Percentiles rank a stretch among this genome's conserved stretches.
Conservation (phyloP, 2,329 filamentous ascomycete genomes). For the Penicillium sp. region DNA sequence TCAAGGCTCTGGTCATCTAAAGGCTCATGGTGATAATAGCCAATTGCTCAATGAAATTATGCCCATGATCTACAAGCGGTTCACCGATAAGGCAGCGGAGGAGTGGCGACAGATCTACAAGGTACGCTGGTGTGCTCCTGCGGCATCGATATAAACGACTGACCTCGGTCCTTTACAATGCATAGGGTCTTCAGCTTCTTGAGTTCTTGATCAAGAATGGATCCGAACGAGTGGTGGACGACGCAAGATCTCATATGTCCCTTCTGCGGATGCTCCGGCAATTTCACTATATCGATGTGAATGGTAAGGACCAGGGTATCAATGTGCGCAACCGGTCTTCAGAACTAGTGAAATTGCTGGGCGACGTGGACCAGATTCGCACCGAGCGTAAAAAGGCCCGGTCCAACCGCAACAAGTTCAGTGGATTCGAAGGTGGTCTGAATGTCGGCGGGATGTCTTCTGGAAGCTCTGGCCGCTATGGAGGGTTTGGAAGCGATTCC, state of each 20-base stretch:
- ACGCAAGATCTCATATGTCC: slow-evolving; percentile 91
- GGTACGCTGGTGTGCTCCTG: slow-evolving; percentile 45
- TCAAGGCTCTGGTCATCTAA: neutral
- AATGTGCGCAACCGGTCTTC: slow-evolving; percentile 97
- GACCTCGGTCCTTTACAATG: neutral
- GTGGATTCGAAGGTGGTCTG: slow-evolving; percentile 83
- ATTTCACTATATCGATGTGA: slow-evolving; percentile 94
- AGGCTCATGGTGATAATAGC: slow-evolving; percentile 50
- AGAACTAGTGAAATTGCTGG: slow-evolving; percentile 88
- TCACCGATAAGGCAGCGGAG: slow-evolving; percentile 96
- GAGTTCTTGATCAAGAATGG: slow-evolving; percentile 98
- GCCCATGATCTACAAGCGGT: slow-evolving; percentile 99
- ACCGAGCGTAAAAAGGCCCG: slow-evolving; percentile 82
- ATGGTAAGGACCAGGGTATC: slow-evolving; percentile 97
- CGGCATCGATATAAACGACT: neutral
- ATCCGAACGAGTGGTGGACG: slow-evolving; percentile 94
- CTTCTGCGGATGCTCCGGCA: slow-evolving; percentile 97
- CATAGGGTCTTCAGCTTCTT: slow-evolving; percentile 77
- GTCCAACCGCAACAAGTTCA: slow-evolving; percentile 89
- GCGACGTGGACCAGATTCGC: slow-evolving; percentile 63
- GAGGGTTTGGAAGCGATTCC: slow-evolving; percentile 85
- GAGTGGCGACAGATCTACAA: slow-evolving; percentile 99
- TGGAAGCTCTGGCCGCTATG: slow-evolving; percentile 65
- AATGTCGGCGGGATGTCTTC: slow-evolving; percentile 56
- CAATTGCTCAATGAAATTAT: slow-evolving; percentile 98